Conservation (phyloP, 2,329 filamentous ascomycete species). For the Emergomyces orientalis region DNA sequence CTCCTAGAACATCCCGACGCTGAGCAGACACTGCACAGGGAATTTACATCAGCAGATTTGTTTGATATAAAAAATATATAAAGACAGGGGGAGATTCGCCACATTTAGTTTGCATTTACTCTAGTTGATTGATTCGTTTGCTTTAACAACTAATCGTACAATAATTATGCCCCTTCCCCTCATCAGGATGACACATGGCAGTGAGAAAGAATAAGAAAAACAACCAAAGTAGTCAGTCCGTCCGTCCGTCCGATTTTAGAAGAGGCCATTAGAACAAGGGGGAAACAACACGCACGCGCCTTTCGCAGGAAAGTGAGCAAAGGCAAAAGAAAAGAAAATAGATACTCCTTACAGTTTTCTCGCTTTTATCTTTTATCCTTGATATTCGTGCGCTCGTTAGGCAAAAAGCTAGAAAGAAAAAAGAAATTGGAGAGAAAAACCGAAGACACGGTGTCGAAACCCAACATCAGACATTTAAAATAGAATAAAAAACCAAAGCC, state of each 20-base stretch:
- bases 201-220: background rate
- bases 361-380: background rate
- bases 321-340: background rate
- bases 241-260: background rate
- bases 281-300: no score
- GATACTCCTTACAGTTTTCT: background rate
- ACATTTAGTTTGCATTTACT: background rate
- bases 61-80: background rate
- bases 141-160: background rate
- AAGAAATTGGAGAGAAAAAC: background rate
- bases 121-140: background rate
- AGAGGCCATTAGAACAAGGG: background rate
- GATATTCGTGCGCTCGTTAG: background rate
- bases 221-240: background rate
- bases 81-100: no score
- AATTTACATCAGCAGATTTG: no score
- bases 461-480: background rate
- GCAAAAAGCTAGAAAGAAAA: background rate
- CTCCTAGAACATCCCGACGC: no score
- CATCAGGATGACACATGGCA: background rate
- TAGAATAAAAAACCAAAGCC: background rate
- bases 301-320: background rate
- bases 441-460: background rate
- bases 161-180: no score
- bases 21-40: no score